These are phyloP conservation scores for Magnaporthiopsis rhizophila DNA, from an alignment of 2,329 filamentous ascomycete species.

Conservation along the genomic window DNA sequence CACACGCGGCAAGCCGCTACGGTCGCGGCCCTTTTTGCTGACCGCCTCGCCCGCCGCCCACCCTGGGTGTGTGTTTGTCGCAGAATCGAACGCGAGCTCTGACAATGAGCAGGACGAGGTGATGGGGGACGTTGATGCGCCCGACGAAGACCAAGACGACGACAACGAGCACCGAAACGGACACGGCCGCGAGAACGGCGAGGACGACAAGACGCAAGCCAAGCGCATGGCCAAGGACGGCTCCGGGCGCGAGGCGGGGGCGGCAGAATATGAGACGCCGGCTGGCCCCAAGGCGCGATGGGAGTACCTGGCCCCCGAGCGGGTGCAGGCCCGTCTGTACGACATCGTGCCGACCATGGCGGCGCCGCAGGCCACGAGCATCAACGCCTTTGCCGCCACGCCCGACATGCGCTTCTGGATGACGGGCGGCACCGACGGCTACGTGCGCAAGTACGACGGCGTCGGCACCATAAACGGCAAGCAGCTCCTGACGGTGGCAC, in stretches of 20 bases:
- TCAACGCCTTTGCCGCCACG: conserved; percentile 87
- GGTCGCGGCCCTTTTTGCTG: background rate
- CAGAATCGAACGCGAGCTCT: conserved; percentile 33
- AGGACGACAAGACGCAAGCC: conserved; percentile 2
- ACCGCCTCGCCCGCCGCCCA: background rate
- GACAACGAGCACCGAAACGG: conserved; percentile 23
- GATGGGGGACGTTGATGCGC: conserved; percentile 41
- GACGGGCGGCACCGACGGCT: conserved; percentile 88
- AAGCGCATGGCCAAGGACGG: background rate
- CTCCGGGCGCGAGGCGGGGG: background rate
- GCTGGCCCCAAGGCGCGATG: conserved; percentile 20
- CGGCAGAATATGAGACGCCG: conserved; percentile 17
- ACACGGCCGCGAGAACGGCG: conserved; percentile 21
- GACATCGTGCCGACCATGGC: conserved; percentile 97
- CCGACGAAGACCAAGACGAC: conserved; percentile 36
- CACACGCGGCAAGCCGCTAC: background rate
- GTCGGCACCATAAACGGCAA: conserved; percentile 93
- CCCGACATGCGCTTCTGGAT: conserved; percentile 94
- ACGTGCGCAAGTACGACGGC: conserved; percentile 95
- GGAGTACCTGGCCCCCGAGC: conserved; percentile 62
- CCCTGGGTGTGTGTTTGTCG: background rate
- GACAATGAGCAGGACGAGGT: conserved; percentile 49
- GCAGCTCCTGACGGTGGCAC: conserved; percentile 85
- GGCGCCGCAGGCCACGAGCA: conserved; percentile 88
- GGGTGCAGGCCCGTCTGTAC: conserved; percentile 72